Evolutionary conservation across 2,329 filamentous ascomycete species (phyloP), one percentile per base, ranked within the genome.

Genomic region (Epichloe sp.): DNA sequence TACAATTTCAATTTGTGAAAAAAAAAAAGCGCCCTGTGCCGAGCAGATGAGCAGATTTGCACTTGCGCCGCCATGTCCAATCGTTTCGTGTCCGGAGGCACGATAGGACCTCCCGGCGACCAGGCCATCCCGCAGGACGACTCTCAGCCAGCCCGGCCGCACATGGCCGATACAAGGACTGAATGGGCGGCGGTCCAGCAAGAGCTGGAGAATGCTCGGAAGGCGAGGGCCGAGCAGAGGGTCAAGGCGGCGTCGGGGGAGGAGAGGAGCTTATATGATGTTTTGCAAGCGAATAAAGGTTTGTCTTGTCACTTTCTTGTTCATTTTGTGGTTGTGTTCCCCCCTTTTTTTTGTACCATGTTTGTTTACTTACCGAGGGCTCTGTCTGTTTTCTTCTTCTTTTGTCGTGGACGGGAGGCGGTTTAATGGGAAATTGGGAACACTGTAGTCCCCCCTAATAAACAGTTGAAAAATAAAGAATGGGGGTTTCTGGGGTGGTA

Each of bases 251-350:
- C 69, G 2, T 63, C 68, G 19, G 68, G 66, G 45, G 63, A 65
- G 36, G 78, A 83, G 58, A 82, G 77, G 66, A 82, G 76, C 48
- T 72, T 93, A 31, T 93, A 77, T 63, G 87, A 90, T 43, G 75
- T 86, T 2, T 67, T 93, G 48, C 83, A 91, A 68, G 86, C 83
- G 43, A 93, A 93, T 67, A 91, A 90, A 79, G 83, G 82, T 85
- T 52, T n/a, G 50, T 49, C 51, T 26, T 26, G 11, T 17, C 43
- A 14, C 8, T 35, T 44, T 38, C 26, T 12, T 44, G 26, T 10
- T 44, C 21, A 23, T 37, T 14, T 35, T 49, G 45, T 47, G 14
- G 26, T 48, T 36, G 12, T 48, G 11, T 26, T 7, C 4, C 42
- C 5, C 40, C 19, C 3, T 21, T 21, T 1, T 21, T 40, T 49